phyloP scores from a whole-genome alignment of 345 rosid species.

The Eucalyptus pumila region DNA sequence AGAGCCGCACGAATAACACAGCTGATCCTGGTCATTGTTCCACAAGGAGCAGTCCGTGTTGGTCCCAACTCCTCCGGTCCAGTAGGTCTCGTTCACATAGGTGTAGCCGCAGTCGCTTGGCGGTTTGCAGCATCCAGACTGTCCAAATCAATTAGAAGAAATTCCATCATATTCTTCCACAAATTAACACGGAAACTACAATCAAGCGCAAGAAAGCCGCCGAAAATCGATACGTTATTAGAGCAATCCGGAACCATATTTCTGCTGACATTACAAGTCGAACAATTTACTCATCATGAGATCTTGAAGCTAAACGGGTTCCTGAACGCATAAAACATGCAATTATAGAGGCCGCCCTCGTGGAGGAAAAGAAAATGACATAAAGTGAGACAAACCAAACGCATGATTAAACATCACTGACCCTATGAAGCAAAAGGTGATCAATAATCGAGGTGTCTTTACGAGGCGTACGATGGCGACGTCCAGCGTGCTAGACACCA shows the following conservation, averaged over 20 bases:
- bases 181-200: not conserved
- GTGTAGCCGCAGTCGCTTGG: slow-evolving; percentile 66
- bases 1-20: slow-evolving; percentile 72
- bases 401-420: not conserved
- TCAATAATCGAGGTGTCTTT: not conserved
- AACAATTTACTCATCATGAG: not conserved
- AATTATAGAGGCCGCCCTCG: not conserved
- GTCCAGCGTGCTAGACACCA: not conserved
- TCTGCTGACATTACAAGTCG: not conserved
- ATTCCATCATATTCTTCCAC: not conserved
- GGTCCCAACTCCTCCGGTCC: slow-evolving; percentile 16
- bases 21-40: slow-evolving; percentile 59
- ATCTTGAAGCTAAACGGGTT: not conserved
- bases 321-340: not conserved
- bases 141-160: not conserved
- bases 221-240: not conserved
- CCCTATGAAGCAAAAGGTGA: not conserved
- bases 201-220: not conserved
- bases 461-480: not conserved
- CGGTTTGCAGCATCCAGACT: slow-evolving; percentile 99
- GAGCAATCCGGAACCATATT: not conserved
- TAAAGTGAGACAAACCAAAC: not conserved
- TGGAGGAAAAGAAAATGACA: not conserved
- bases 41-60: slow-evolving; percentile 57
- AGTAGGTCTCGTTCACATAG: slow-evolving; percentile 64